Evolutionary conservation across 371 early-diverging fungal genomes (phyloP), one percentile per base, ranked within the genome.

Genomic region (Circinella minor): DNA sequence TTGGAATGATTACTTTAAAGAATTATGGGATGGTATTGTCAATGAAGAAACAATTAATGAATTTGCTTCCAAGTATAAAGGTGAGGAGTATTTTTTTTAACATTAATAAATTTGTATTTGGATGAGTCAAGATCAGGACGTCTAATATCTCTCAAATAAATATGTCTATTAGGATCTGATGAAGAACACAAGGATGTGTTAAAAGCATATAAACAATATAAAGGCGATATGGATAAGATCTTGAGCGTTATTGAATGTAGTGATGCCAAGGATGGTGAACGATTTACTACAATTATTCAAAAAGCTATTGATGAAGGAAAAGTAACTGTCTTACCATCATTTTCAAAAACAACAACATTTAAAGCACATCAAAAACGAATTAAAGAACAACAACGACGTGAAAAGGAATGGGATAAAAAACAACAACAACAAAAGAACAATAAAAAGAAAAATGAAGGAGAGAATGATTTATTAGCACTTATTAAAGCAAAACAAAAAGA

Each of bases 1-100:
- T 61, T 95, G 94, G 95, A 89, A 86, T 66, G 93, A 88, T 14
- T 96, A 91, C 71, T 97, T 95, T 76, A 82, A 89, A 55, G 91
- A 93, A 47, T 84, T 96, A 43, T 97, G 92, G 91, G 74, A 84
- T 0, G 93, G 93, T 17, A 77, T 90, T 5, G 94, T 96, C 18
- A 92, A 81, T 63, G 86, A 88, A n/a, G 84, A 89, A 49, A 88
- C 92, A 3, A 94, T 97, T 73, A 89, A 87, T 47, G 88, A 89
- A 62, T 93, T 94, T 70, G 76, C 76, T 1, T 54, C 68, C 11
- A 79, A 87, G 51, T 95, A 95, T 78, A 82, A 86, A 81, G 88
- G 92, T 87, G 73, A 55, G 38, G 6, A 34, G 9, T 38, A 0
- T 62, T 27, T 27, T 34, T 38, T 54, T 36, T 10, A 18, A 43